Conservation (phyloP, 257 asterid species). For the Jasminum sambac region DNA sequence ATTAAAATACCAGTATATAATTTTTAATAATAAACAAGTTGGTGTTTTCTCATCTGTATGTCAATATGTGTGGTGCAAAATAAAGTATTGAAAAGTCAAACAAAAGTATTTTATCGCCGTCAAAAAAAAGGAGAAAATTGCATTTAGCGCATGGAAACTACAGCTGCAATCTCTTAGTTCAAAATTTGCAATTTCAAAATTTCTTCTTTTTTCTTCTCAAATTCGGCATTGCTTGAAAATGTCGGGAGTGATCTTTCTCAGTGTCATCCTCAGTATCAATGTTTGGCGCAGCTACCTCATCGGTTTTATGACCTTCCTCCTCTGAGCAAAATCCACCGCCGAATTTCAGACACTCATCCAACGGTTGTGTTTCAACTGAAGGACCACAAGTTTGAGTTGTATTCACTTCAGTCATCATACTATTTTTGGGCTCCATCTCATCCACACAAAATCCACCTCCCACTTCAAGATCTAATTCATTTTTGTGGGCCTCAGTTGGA, state of each 20-base stretch:
- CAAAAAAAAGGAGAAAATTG: background rate
- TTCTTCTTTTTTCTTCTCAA: slow-evolving; percentile 56
- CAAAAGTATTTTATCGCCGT: too few species aligned
- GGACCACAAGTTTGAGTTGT: slow-evolving; percentile 28
- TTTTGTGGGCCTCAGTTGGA: slow-evolving; percentile 2
- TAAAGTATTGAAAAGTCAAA: too few species aligned
- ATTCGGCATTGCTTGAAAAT: slow-evolving; percentile 84
- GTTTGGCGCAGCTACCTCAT: too few species aligned
- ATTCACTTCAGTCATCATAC: slow-evolving; percentile 8
- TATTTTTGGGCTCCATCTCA: slow-evolving; percentile 27
- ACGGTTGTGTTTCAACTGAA: slow-evolving; percentile 25
- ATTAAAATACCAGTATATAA: too few species aligned
- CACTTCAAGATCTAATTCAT: slow-evolving; percentile 21
- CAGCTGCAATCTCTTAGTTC: background rate
- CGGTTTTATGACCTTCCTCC: slow-evolving; percentile 45
- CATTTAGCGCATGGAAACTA: background rate
- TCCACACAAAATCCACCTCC: slow-evolving; percentile 24
- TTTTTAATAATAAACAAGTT: too few species aligned
- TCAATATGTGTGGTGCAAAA: too few species aligned
- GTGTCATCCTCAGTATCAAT: slow-evolving; percentile 24
- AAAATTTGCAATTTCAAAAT: slow-evolving; percentile 21
- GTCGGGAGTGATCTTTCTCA: slow-evolving; percentile 9
- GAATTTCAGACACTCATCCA: slow-evolving; percentile 52
- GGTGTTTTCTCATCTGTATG: too few species aligned
- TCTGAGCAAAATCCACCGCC: slow-evolving; percentile 89